Base-by-base conservation (phyloP, 2,329 filamentous ascomycete species). In the Shiraia bambusicola region DNA sequence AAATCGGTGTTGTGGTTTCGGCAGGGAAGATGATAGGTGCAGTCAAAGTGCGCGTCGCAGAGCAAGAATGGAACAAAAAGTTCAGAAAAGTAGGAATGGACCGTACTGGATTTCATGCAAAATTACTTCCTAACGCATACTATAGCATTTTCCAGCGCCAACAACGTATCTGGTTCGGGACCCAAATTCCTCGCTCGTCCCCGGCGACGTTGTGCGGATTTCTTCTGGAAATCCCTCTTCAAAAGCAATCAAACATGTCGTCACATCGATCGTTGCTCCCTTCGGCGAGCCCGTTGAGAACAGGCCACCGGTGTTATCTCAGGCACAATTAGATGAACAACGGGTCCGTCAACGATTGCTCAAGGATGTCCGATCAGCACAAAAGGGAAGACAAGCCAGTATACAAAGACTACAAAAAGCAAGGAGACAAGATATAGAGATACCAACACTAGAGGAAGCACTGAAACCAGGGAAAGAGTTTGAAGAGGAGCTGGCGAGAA, bases 11-110 rank as follows among this genome's bases (percentile, higher is more conserved):
- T 28, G 88, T 92, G 16, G 80, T 91, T 35, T 88, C 86, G 29
- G 82, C 87, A 6, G 88, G 87, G 14, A 77, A 84, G 45, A 90
- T 90, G 84, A 72, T 82, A 45, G 87, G 84, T 70, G 90, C 87
- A 2, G 86, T 90, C 42, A 90, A 87, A 70, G 87, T 91, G 49
- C 80, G 83, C 52, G 77, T 91, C 11, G 83, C 85, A 37, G 79
- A 77, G 11, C 80, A 83, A 63, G 78, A 81, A 63, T 92, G 85
- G 84, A 87, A 91, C 65, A 78, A 77, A 45, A 76, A 78, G 49
- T 79, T 92, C 40, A 77, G 83, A 64, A 92, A 92, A 76, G 87
- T 88, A 65, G 39, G 61, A 56, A 17, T 16, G n/a, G 26, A 26
- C 14, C 26, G 24, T 25, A 30, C 19, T 22, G 4, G 19, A 37